Evolutionary conservation across 2,329 filamentous ascomycete species (phyloP).

Genomic region (Aspergillus neoniger): DNA sequence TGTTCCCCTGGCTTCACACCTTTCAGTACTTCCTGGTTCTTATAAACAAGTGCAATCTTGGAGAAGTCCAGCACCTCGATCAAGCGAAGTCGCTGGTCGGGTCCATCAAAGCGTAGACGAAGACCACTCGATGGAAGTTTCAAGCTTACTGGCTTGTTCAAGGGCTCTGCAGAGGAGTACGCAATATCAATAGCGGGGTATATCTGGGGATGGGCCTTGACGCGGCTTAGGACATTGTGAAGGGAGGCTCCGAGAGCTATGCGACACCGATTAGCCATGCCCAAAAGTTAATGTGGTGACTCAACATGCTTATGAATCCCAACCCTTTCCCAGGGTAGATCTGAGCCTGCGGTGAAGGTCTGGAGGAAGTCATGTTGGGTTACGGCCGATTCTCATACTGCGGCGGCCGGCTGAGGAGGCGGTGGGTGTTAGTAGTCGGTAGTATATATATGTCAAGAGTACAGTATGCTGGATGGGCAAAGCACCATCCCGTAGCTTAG

Average conservation of each 20-base stretch:
- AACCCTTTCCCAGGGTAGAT: constrained; percentile 67
- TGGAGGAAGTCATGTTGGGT: constrained; percentile 38
- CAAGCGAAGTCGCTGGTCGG: constrained; percentile 84
- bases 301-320: constrained; percentile 58
- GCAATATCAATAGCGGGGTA: constrained; percentile 82
- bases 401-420: constrained; percentile 12
- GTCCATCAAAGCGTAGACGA: constrained; percentile 87
- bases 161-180: constrained; percentile 74
- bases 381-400: constrained; percentile 18
- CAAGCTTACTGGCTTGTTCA: constrained; percentile 73
- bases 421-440: constrained; percentile 1
- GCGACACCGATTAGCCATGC: constrained; percentile 26
- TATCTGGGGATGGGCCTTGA: constrained; percentile 81
- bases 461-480: background rate
- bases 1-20: constrained; percentile 37
- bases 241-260: constrained; percentile 85
- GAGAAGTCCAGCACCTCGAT: constrained; percentile 91
- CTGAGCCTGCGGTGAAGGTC: constrained; percentile 51
- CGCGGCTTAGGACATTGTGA: constrained; percentile 80
- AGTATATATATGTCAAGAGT: background rate
- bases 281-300: constrained; percentile 12
- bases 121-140: constrained; percentile 82
- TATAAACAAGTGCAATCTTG: constrained; percentile 81
- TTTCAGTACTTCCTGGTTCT: constrained; percentile 75
- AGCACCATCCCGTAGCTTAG: background rate